phyloP scores from a whole-genome alignment of 495 filamentous ascomycete genomes.

The Podospora comata region DNA sequence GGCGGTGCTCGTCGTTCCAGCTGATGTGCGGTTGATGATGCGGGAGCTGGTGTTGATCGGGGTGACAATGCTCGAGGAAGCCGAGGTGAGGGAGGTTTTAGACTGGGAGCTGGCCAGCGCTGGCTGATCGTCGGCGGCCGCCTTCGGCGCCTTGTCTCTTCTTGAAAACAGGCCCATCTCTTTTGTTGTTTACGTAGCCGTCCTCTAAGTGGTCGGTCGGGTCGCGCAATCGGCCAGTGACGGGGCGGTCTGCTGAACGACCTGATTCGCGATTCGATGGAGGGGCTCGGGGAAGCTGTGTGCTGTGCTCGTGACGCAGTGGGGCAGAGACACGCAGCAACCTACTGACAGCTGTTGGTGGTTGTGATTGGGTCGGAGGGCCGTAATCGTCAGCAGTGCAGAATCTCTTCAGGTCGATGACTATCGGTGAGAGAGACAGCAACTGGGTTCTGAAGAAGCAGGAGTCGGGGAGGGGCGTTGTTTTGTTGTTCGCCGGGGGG shows the following conservation, averaged over 20 bases:
- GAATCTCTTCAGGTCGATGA: background rate
- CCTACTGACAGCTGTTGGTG: background rate
- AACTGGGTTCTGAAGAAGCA: background rate
- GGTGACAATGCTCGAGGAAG: constrained; percentile 35
- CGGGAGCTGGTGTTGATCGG: constrained; percentile 29
- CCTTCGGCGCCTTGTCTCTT: constrained; percentile 46
- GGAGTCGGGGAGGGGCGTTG: background rate
- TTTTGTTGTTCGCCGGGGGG: background rate
- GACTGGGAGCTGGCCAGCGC: constrained; percentile 32
- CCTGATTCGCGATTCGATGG: constrained; percentile 17
- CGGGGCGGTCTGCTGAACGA: constrained; percentile 20
- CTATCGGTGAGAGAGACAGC: background rate
- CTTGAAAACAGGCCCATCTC: constrained; percentile 54
- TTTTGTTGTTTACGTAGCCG: constrained; percentile 14
- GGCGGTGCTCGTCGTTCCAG: constrained; percentile 37
- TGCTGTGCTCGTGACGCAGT: constrained; percentile 23
- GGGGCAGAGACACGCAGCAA: constrained; percentile 13
- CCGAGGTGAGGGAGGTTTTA: constrained; percentile 36
- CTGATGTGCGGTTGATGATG: constrained; percentile 39
- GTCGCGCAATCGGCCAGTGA: constrained; percentile 20
- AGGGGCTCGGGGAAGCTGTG: constrained; percentile 1
- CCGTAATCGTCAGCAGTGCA: constrained; percentile 1
- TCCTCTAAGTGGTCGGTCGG: constrained; percentile 16
- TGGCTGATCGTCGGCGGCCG: constrained; percentile 31
- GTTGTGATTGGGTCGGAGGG: constrained; percentile 17